Percentiles rank a stretch among this genome's conserved stretches.
phyloP scores from a whole-genome alignment of 2,329 filamentous ascomycete genomes.

The Didymella arachidicola region DNA sequence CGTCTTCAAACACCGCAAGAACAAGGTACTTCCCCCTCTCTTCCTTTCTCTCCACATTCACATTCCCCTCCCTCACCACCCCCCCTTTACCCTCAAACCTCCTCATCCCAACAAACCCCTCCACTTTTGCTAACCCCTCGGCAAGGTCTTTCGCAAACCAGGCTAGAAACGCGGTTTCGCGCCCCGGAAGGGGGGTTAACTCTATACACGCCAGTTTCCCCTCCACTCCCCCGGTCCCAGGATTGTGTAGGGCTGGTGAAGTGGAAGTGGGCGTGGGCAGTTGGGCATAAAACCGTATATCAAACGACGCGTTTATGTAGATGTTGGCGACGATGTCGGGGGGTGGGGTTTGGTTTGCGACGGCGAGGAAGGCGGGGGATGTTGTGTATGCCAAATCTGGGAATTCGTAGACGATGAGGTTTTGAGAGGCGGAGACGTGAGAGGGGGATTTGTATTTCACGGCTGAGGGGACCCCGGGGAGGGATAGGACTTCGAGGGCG shows the following conservation, averaged over 20 bases:
- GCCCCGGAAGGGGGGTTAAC: background rate
- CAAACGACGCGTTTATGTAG: constrained; percentile 1
- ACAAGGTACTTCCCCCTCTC: background rate
- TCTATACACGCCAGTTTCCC: background rate
- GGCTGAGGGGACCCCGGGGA: constrained; percentile 13
- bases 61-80: constrained; percentile 1
- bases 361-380: background rate
- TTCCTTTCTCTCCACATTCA: background rate
- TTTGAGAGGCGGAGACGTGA: too few species aligned
- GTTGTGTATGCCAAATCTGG: constrained; percentile 1
- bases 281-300: constrained; percentile 16
- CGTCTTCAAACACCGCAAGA: constrained; percentile 4
- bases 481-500: constrained; percentile 11
- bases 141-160: constrained; percentile 7
- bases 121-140: background rate
- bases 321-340: background rate
- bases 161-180: background rate
- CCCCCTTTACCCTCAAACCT: constrained; percentile 3
- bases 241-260: too few species aligned
- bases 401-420: constrained; percentile 15
- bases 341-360: background rate
- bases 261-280: too few species aligned
- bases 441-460: constrained; percentile 5
- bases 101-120: constrained; percentile 2
- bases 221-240: too few species aligned